A percentile compares a stretch with the other conserved stretches of the same genome.
These are phyloP conservation scores for Colletotrichum kahawae DNA, from an alignment of 2,329 filamentous ascomycete genomes.

Conservation along the genomic window DNA sequence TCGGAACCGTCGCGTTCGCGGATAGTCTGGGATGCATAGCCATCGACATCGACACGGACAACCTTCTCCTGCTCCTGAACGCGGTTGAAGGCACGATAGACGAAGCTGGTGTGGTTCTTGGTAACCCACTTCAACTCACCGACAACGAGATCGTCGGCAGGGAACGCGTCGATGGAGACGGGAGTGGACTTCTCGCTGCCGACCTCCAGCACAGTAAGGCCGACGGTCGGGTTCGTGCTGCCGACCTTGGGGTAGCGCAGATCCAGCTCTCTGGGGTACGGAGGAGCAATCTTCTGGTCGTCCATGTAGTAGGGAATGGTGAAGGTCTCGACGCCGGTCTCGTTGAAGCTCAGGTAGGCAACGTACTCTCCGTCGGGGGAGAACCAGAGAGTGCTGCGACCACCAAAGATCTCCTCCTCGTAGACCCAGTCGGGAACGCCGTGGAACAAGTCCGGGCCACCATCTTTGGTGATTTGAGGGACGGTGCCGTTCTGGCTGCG, in stretches of 20 bases:
- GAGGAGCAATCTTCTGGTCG: constrained; percentile 57
- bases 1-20: constrained; percentile 63
- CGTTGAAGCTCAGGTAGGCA: constrained; percentile 90
- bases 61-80: constrained; percentile 70
- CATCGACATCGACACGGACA: constrained; percentile 60
- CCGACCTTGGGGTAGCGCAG: constrained; percentile 74
- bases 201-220: constrained; percentile 63
- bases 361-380: constrained; percentile 87
- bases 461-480: constrained; percentile 63
- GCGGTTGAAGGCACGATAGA: constrained; percentile 71
- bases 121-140: constrained; percentile 74
- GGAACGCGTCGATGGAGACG: constrained; percentile 61
- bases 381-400: constrained; percentile 93
- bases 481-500: constrained; percentile 59
- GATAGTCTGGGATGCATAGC: constrained; percentile 49
- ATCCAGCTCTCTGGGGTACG: constrained; percentile 67
- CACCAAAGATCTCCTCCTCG: constrained; percentile 70
- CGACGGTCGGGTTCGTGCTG: constrained; percentile 68
- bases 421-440: constrained; percentile 83
- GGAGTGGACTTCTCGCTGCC: constrained; percentile 46
- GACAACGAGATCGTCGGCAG: constrained; percentile 65
- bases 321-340: constrained; percentile 71
- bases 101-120: constrained; percentile 61
- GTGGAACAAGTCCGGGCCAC: constrained; percentile 67
- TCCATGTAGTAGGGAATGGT: constrained; percentile 72